These are phyloP conservation scores for Sphagnurus paluster DNA, from an alignment of 1,284 basidiomycete species.

Conservation along the genomic window DNA sequence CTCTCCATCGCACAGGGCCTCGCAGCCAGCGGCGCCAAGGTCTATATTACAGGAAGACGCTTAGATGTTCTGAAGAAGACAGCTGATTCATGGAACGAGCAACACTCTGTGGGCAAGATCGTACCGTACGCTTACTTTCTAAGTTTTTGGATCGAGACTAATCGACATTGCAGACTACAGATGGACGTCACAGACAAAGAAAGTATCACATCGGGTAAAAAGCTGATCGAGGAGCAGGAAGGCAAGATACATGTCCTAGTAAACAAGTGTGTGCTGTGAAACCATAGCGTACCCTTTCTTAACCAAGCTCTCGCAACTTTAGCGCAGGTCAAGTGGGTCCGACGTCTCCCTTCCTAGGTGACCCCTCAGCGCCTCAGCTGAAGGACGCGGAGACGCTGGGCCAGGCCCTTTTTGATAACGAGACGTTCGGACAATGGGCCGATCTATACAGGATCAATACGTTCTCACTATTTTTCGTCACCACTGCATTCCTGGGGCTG, in stretches of 20 bases:
- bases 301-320: constrained; percentile 1
- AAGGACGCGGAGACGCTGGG: constrained; percentile 64
- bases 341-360: constrained; percentile 53
- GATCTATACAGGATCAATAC: constrained; percentile 65
- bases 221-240: constrained; percentile 56
- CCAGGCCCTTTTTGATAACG: constrained; percentile 64
- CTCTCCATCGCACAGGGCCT: constrained; percentile 75
- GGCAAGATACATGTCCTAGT: constrained; percentile 77
- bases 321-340: constrained; percentile 78
- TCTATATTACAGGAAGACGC: constrained; percentile 77
- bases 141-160: background rate
- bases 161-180: constrained; percentile 44
- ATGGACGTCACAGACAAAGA: constrained; percentile 74
- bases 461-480: constrained; percentile 72
- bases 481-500: constrained; percentile 73
- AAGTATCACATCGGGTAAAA: constrained; percentile 59
- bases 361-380: constrained; percentile 54
- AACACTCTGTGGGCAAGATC: constrained; percentile 45
- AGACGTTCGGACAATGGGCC: constrained; percentile 63
- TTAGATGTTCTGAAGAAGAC: constrained; percentile 61
- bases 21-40: constrained; percentile 76
- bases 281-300: background rate
- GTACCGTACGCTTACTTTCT: constrained; percentile 48
- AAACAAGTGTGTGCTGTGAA: constrained; percentile 61
- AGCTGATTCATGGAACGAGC: constrained; percentile 45